Evolutionary conservation across 768 basidiomycete species (phyloP).

Genomic region (Rubroboletus pulcherrimus): DNA sequence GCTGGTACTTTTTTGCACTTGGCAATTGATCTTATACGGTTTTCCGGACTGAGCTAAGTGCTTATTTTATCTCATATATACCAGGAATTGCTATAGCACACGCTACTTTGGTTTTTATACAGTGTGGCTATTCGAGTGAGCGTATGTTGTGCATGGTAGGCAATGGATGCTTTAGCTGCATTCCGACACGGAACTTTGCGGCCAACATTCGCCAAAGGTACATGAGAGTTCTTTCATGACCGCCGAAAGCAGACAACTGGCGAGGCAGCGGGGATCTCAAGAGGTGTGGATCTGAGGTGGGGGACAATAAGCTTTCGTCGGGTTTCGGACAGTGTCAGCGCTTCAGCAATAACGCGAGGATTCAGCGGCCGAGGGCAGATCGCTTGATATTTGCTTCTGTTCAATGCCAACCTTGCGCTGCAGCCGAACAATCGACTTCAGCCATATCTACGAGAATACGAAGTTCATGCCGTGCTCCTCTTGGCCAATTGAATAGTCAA

Average conservation of each 20-base stretch:
- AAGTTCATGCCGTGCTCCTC: conserved; percentile 5
- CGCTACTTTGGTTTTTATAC: conserved; percentile 1
- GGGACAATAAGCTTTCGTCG: conserved; percentile 8
- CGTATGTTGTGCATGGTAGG: neutral
- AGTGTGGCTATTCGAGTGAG: neutral
- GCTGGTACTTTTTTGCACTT: conserved; percentile 21
- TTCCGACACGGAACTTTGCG: neutral
- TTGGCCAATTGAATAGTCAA: conserved; percentile 7
- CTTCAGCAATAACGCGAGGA: neutral
- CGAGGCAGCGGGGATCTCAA: conserved; percentile 22
- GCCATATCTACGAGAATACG: neutral
- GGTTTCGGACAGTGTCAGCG: neutral
- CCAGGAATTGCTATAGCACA: conserved; percentile 8
- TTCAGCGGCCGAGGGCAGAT: neutral
- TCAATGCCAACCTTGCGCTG: neutral
- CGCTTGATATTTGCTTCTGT: neutral
- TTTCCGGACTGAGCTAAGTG: conserved; percentile 3
- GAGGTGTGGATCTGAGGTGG: conserved; percentile 7
- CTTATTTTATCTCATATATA: conserved; percentile 22
- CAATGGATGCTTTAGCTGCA: neutral
- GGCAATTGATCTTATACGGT: conserved; percentile 9
- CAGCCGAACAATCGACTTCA: neutral
- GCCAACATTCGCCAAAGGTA: conserved; percentile 1
- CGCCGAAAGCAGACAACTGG: conserved; percentile 3
- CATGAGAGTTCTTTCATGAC: conserved; percentile 5